Evolutionary conservation across 2,329 filamentous ascomycete species (phyloP).

Genomic region (Rutstroemia sp.): DNA sequence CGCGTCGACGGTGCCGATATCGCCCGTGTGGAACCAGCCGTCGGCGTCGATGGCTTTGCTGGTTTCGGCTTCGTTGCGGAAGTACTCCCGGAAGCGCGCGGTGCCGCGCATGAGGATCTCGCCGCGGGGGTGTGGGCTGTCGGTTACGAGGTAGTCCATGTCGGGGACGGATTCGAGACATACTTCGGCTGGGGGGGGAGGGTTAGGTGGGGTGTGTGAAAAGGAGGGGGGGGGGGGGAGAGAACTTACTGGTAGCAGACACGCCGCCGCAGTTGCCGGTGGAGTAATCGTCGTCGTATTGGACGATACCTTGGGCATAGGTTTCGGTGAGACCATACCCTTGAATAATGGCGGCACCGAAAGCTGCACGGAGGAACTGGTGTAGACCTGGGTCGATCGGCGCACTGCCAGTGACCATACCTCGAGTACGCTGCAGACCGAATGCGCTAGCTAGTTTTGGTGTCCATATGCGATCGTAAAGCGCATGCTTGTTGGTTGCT

Average conservation of each 20-base stretch:
- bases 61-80: conserved; percentile 84
- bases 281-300: conserved; percentile 62
- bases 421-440: conserved; percentile 65
- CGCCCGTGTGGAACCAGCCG: conserved; percentile 96
- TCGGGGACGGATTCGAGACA: conserved; percentile 85
- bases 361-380: conserved; percentile 77
- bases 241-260: conserved; percentile 34
- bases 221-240: neutral
- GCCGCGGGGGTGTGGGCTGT: conserved; percentile 84
- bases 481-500: conserved; percentile 69
- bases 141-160: conserved; percentile 83
- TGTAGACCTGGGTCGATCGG: conserved; percentile 85
- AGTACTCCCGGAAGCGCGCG: conserved; percentile 80
- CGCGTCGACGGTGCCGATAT: conserved; percentile 80
- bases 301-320: conserved; percentile 69
- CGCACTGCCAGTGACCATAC: conserved; percentile 82
- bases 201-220: neutral
- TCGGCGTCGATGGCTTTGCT: conserved; percentile 73
- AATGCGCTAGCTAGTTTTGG: conserved; percentile 79
- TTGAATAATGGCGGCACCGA: conserved; percentile 72
- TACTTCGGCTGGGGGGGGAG: conserved; percentile 50
- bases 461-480: conserved; percentile 85
- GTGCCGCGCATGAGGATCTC: conserved; percentile 80
- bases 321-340: conserved; percentile 94
- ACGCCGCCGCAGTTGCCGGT: conserved; percentile 77